Percentiles rank a stretch among this genome's conserved stretches.
Conservation (phyloP, 78 protist genomes). For the Bigelowiella natans region DNA sequence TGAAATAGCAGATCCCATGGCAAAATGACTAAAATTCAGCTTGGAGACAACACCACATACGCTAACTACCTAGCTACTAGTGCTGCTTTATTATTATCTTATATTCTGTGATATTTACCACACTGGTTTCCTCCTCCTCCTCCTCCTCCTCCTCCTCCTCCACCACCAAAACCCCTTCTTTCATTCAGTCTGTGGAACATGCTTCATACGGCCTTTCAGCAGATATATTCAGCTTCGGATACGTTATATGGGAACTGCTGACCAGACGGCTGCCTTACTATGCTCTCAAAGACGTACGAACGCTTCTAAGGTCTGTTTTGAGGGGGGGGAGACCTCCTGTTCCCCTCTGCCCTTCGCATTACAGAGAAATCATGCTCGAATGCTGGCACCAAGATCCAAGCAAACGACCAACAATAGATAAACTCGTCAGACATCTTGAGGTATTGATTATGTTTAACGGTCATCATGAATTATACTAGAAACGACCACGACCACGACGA, state of each 20-base stretch:
- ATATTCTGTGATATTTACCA: no score
- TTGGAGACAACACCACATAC: no score
- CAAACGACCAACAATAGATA: background rate
- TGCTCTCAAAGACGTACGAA: background rate
- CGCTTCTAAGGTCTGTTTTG: background rate
- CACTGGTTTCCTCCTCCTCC: no score
- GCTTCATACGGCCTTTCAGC: background rate
- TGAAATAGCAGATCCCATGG: no score
- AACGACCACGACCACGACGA: no score
- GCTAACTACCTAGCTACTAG: no score
- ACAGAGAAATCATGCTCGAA: no score
- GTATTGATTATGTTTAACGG: background rate
- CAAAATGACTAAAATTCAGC: no score
- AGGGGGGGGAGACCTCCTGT: background rate
- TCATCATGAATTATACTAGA: background rate
- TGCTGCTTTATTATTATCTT: no score
- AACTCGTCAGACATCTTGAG: background rate
- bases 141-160: no score
- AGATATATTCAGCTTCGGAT: background rate
- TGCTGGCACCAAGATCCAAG: no score
- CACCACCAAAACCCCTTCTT: background rate
- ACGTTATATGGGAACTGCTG: background rate
- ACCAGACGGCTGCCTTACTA: background rate
- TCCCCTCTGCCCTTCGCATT: background rate
- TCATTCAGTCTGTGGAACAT: background rate